Base-by-base conservation (phyloP, 768 basidiomycete species). In the Butyriboletus loyo region DNA sequence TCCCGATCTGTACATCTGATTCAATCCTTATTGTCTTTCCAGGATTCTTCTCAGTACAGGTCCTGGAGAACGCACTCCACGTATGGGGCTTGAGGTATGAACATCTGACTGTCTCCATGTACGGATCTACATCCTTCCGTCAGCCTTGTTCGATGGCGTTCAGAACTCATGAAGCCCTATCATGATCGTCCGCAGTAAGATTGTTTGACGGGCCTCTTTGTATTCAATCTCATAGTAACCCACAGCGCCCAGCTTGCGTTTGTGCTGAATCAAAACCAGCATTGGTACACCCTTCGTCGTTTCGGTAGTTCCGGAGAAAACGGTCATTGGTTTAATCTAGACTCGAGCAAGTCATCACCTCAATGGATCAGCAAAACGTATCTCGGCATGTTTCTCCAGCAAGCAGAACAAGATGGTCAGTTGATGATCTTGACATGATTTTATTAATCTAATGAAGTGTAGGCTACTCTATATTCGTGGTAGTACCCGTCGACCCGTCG, bases 11-110 rank as follows among this genome's bases (percentile, higher is more conserved):
- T 8, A 10, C 22, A n/a, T 7, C 11, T 5, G 9, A 30, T n/a
- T 13, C 14, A 22, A 15, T 3, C 5, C 27, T 54, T 24, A 59
- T 28, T 2, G 11, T 47, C 42, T 46, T 35, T 21, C 14, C 58
- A 92, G 90, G 91, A 2, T 97, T 92, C 68, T 97, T 97, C 71
- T 95, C 93, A 2, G 79, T 96, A 1, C 92, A 93, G 57, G 94
- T 96, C 2, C 67, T 96, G 17, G 89, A 93, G 59, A 80, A 85
- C 50, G 94, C 94, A 2, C 70, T 97, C 43, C 78, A 84, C 62
- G 85, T 93, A 13, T 95, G 87, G 88, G 87, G 87, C 17, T 70
- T 95, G 51, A 86, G 80, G 90, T 92, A 61, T 58, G 75, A 54
- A 43, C 24, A 32, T 43, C 38, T 41, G 37, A 50, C 58, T n/a